Conservation (phyloP, 768 basidiomycete species). For the Mycena indigotica region DNA sequence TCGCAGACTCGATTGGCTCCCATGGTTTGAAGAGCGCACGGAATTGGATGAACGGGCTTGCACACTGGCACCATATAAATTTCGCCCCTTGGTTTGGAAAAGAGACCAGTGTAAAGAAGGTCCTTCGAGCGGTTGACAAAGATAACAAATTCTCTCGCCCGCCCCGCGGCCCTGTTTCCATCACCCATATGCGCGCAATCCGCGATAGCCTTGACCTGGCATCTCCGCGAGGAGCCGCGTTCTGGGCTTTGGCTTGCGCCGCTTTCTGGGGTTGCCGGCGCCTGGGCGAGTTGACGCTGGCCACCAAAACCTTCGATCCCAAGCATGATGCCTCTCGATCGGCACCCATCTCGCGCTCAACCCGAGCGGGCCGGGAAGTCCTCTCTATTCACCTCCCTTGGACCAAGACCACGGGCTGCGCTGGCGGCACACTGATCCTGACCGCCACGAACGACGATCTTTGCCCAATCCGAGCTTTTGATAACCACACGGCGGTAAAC, state of each 20-base stretch:
- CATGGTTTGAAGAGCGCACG: background rate
- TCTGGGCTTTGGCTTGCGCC: background rate
- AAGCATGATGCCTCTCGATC: background rate
- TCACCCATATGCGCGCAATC: background rate
- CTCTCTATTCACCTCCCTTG: constrained; percentile 15
- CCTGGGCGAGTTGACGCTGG: background rate
- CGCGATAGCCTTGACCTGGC: background rate
- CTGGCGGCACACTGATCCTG: constrained; percentile 7
- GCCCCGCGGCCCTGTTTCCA: background rate
- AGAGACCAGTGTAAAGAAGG: background rate
- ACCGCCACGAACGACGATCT: constrained; percentile 14
- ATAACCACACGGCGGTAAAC: constrained; percentile 16
- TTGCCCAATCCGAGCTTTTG: constrained; percentile 20
- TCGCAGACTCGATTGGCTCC: background rate
- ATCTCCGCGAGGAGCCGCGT: background rate
- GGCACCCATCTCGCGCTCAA: background rate
- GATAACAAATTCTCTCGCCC: background rate
- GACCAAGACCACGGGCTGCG: constrained; percentile 13
- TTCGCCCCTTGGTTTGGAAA: background rate
- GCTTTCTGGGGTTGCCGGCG: constrained; percentile 1
- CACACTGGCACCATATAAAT: background rate
- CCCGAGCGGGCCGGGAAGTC: background rate
- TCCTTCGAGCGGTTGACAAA: background rate
- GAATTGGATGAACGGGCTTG: background rate
- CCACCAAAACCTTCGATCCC: background rate